These are phyloP conservation scores for Saccharomycopsis sp. DNA, from an alignment of 805 yeast genomes.

Conservation along the genomic window DNA sequence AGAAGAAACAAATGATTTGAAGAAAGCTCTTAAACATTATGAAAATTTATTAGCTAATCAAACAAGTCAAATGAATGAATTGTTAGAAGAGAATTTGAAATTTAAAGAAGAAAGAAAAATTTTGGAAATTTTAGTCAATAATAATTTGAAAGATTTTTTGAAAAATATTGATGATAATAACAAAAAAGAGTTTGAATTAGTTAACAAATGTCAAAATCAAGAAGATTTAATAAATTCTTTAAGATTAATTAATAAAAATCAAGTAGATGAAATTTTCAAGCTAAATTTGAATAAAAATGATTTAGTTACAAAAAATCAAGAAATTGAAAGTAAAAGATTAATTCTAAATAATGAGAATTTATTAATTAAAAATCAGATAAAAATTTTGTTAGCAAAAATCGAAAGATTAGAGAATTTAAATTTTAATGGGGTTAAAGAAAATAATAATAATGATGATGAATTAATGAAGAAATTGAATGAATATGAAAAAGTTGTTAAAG, in stretches of 20 bases:
- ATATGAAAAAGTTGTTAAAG: background rate
- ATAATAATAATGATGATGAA: too few relatives aligned
- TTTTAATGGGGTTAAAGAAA: too few relatives aligned
- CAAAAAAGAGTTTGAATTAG: too few relatives aligned
- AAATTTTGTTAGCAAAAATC: constrained; percentile 44
- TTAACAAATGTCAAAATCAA: constrained; percentile 27
- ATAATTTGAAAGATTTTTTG: constrained; percentile 24
- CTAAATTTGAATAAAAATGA: too few relatives aligned
- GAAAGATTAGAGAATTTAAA: constrained; percentile 27
- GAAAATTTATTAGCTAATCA: background rate
- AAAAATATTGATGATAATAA: too few relatives aligned
- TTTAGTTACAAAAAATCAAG: constrained; percentile 21
- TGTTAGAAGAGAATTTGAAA: constrained; percentile 40
- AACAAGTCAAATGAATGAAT: constrained; percentile 26
- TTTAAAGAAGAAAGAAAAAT: constrained; percentile 27
- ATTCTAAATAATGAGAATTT: constrained; percentile 30
- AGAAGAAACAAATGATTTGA: constrained; percentile 40
- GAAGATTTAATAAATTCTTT: constrained; percentile 30
- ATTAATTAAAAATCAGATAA: constrained; percentile 46
- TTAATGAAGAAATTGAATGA: background rate
- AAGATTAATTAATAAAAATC: too few relatives aligned
- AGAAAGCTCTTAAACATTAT: constrained; percentile 3
- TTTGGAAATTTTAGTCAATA: background rate
- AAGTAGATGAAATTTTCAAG: constrained; percentile 22
- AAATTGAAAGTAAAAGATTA: constrained; percentile 23